A percentile compares a stretch with the other conserved stretches of the same genome.
phyloP scores from a whole-genome alignment of 371 early-diverging fungal species.

The Saksenaea vasiformis region DNA sequence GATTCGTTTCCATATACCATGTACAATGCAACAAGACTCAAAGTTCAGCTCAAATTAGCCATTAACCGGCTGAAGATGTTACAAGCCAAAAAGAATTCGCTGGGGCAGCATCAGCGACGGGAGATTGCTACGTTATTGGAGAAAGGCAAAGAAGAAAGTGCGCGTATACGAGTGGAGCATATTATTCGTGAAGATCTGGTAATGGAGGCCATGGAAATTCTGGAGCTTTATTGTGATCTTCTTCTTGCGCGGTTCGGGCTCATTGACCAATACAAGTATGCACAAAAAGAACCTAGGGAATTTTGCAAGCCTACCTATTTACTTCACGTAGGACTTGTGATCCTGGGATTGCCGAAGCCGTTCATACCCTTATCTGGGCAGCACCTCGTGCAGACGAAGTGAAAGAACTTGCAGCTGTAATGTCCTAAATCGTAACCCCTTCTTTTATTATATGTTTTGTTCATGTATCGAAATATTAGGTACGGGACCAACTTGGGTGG shows the following conservation, averaged over 20 bases:
- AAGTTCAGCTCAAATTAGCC: slow-evolving; percentile 88
- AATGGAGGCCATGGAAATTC: slow-evolving; percentile 89
- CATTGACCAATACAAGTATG: slow-evolving; percentile 79
- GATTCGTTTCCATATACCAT: slow-evolving; percentile 17
- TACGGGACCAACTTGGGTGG: slow-evolving; percentile 76
- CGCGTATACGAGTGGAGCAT: slow-evolving; percentile 87
- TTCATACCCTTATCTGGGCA: slow-evolving; percentile 88
- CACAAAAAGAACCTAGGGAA: not conserved
- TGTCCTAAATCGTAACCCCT: not conserved
- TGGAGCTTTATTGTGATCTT: slow-evolving; percentile 90
- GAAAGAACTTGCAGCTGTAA: slow-evolving; percentile 76
- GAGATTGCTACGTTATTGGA: slow-evolving; percentile 86
- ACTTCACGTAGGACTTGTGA: slow-evolving; percentile 67
- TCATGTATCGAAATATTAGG: slow-evolving; percentile 14
- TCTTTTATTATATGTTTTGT: not conserved
- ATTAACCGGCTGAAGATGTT: slow-evolving; percentile 85
- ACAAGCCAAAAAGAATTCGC: slow-evolving; percentile 83
- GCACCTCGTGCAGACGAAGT: slow-evolving; percentile 80
- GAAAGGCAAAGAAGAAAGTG: slow-evolving; percentile 83
- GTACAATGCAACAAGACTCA: slow-evolving; percentile 67
- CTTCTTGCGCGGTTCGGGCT: slow-evolving; percentile 87
- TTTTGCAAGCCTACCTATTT: not conserved
- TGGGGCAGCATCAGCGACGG: slow-evolving; percentile 72
- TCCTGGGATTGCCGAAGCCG: slow-evolving; percentile 81
- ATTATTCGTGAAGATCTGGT: slow-evolving; percentile 92